These are phyloP conservation scores for Globisporangium echinulatum DNA, from an alignment of 352 stramenopile genomes.

Conservation along the genomic window DNA sequence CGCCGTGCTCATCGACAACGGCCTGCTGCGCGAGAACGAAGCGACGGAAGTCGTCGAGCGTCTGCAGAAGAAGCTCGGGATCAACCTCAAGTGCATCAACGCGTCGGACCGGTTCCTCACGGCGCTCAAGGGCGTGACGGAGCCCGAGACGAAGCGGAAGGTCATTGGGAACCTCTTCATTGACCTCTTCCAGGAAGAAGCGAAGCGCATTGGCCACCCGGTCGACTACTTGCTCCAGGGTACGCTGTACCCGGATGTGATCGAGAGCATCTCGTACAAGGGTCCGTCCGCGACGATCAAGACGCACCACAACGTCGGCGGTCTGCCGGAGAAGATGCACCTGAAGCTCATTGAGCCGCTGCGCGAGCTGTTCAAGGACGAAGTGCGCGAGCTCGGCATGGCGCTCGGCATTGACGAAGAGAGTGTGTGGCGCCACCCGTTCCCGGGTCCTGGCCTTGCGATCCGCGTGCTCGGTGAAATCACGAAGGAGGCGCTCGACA, in stretches of 20 bases:
- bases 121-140: slow-evolving; percentile 90
- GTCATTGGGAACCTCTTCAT: slow-evolving; percentile 99
- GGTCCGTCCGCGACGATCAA: slow-evolving; percentile 98
- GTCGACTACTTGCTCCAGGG: slow-evolving; percentile 96
- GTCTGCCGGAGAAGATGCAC: slow-evolving; percentile 96
- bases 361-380: slow-evolving; percentile 98
- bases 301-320: slow-evolving; percentile 99
- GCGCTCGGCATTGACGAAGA: slow-evolving; percentile 96
- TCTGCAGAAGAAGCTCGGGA: slow-evolving; percentile 86
- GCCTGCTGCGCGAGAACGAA: slow-evolving; percentile 96
- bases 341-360: slow-evolving; percentile 99
- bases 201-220: slow-evolving; percentile 67
- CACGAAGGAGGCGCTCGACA: slow-evolving; percentile 91
- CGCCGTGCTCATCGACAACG: slow-evolving; percentile 99
- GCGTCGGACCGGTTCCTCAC: slow-evolving; percentile 95
- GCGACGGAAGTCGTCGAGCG: slow-evolving; percentile 87
- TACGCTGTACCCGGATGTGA: slow-evolving; percentile 99
- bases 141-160: slow-evolving; percentile 98
- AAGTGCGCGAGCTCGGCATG: slow-evolving; percentile 96
- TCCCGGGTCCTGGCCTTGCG: slow-evolving; percentile 97
- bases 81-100: slow-evolving; percentile 97
- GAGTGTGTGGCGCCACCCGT: slow-evolving; percentile 98
- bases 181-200: slow-evolving; percentile 95
- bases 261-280: slow-evolving; percentile 99
- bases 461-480: slow-evolving; percentile 98